A percentile compares a stretch with the other conserved stretches of the same genome.
Evolutionary conservation across 306 rosid species (phyloP).

Genomic region (Albizia julibrissin): DNA sequence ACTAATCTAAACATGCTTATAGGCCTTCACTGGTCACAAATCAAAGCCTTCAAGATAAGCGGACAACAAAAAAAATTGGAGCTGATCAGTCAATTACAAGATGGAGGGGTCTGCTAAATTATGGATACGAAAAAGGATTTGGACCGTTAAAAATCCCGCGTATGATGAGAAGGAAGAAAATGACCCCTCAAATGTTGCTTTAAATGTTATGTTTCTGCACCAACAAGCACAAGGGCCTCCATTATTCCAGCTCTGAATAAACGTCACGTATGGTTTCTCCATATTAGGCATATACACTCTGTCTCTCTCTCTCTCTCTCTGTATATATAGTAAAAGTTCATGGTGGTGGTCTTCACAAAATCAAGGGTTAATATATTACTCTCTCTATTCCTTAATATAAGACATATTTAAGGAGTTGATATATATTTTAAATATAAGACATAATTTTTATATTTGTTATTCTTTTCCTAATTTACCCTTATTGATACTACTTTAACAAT

Average conservation of each 20-base stretch:
- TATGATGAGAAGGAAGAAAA: not conserved
- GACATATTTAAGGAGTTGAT: too few relatives aligned
- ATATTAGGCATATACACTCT: not conserved
- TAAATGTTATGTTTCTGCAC: conserved; percentile 17
- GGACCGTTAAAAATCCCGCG: conserved; percentile 7
- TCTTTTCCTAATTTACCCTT: too few relatives aligned
- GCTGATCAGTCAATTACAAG: not conserved
- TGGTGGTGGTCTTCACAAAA: not conserved
- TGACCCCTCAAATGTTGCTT: conserved; percentile 6
- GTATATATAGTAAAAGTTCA: not conserved
- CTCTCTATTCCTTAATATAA: too few relatives aligned
- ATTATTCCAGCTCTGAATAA: not conserved
- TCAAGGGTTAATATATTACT: not conserved
- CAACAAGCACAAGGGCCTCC: conserved; percentile 19
- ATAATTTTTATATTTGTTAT: too few relatives aligned
- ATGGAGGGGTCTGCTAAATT: not conserved
- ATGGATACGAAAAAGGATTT: not conserved
- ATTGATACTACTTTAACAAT: too few relatives aligned
- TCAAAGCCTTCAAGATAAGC: not conserved
- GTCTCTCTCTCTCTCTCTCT: too few relatives aligned
- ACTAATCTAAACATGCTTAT: too few relatives aligned
- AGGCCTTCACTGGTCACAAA: not conserved
- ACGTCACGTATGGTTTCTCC: not conserved
- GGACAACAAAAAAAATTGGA: not conserved
- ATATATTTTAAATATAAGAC: too few relatives aligned